A percentile compares a stretch with the other conserved stretches of the same genome.
Conservation (phyloP, 495 filamentous ascomycete genomes). For the Bathelium albidoporum region DNA sequence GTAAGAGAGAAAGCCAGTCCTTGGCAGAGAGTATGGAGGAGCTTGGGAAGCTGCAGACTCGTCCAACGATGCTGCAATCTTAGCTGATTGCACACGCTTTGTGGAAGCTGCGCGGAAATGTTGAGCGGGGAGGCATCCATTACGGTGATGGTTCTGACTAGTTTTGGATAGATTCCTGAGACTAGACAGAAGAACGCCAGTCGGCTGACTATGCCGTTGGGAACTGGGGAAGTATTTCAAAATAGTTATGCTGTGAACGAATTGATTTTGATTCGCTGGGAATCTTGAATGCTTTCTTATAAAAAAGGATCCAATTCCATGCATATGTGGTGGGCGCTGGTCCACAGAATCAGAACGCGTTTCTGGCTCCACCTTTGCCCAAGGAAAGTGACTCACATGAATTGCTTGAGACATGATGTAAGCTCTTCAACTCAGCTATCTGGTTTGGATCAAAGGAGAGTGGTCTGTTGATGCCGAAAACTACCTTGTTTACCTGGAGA, state of each 20-base stretch:
- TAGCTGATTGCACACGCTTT: not conserved
- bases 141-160: no score
- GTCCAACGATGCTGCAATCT: not conserved
- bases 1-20: conserved; percentile 62
- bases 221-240: no score
- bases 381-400: no score
- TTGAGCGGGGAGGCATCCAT: not conserved
- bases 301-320: not conserved
- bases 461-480: no score
- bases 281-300: not conserved
- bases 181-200: no score
- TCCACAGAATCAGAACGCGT: not conserved
- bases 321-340: not conserved
- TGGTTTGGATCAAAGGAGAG: no score
- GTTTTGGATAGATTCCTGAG: no score
- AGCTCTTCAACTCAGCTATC: no score
- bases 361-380: no score
- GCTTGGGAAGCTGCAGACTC: not conserved
- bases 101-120: not conserved
- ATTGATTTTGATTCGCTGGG: not conserved
- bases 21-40: conserved; percentile 52
- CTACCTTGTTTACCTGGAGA: no score
- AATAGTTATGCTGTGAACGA: not conserved
- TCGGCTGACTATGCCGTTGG: no score
- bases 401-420: no score